phyloP scores from a whole-genome alignment of 2,329 filamentous ascomycete species.

The Penicillium sp. region DNA sequence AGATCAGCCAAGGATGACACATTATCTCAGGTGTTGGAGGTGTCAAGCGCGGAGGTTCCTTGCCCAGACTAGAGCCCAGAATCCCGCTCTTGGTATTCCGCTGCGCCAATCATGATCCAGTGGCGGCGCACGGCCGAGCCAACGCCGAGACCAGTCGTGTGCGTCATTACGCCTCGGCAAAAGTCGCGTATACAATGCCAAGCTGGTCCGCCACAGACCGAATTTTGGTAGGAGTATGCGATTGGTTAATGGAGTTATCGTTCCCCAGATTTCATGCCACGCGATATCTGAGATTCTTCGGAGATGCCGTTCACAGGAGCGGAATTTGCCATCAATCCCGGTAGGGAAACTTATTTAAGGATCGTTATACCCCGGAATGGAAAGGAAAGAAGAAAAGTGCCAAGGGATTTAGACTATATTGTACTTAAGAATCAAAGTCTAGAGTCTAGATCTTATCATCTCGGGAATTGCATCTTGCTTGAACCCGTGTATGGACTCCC shows the following conservation, averaged over 20 bases:
- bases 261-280: slow-evolving; percentile 15
- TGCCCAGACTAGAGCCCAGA: slow-evolving; percentile 16
- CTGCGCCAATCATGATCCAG: slow-evolving; percentile 8
- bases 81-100: slow-evolving; percentile 24
- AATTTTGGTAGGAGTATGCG: slow-evolving; percentile 3
- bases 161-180: slow-evolving; percentile 18
- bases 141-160: slow-evolving; percentile 23
- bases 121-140: slow-evolving; percentile 10
- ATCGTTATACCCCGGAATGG: background rate
- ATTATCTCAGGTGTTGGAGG: slow-evolving; percentile 7
- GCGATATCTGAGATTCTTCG: slow-evolving; percentile 7
- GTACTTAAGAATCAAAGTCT: slow-evolving; percentile 10
- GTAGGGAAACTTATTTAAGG: slow-evolving; percentile 18
- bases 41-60: slow-evolving; percentile 9
- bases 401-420: background rate
- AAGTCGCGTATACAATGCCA: slow-evolving; percentile 9
- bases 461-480: slow-evolving; percentile 6
- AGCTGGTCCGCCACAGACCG: slow-evolving; percentile 13
- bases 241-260: slow-evolving; percentile 11
- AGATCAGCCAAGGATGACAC: slow-evolving; percentile 21
- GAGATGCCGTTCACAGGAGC: background rate
- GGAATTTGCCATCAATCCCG: slow-evolving; percentile 17
- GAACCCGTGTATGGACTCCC: slow-evolving; percentile 33
- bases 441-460: slow-evolving; percentile 13
- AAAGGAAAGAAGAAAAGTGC: slow-evolving; percentile 1